Percentiles rank a stretch among this genome's conserved stretches.
Evolutionary conservation across 2,329 filamentous ascomycete genomes (phyloP).

Genomic region (Aspergillus sp.): DNA sequence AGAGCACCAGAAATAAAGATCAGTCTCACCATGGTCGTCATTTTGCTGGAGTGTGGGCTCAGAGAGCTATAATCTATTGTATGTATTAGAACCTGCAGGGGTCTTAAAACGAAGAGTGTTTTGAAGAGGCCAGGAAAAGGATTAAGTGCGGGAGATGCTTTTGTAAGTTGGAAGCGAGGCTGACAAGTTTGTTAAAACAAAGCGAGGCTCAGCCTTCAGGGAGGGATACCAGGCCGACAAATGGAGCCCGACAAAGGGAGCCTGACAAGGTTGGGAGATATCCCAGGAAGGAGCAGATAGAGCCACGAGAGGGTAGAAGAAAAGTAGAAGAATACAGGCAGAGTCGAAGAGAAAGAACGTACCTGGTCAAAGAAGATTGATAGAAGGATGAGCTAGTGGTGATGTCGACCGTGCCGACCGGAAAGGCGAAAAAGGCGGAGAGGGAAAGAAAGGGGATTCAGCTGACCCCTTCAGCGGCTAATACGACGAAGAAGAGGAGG

Average conservation of each 20-base stretch:
- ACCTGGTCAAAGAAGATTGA: constrained; percentile 21
- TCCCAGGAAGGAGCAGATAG: background rate
- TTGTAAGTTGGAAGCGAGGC: constrained; percentile 8
- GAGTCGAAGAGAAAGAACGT: constrained; percentile 11
- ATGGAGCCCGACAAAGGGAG: constrained; percentile 17
- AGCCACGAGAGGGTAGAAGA: background rate
- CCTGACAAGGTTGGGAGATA: background rate
- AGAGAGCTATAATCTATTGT: constrained; percentile 31
- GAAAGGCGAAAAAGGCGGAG: constrained; percentile 29
- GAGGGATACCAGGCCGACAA: constrained; percentile 22
- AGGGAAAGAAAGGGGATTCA: constrained; percentile 24
- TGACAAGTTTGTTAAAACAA: constrained; percentile 10
- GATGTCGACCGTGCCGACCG: constrained; percentile 30
- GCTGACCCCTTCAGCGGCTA: constrained; percentile 22
- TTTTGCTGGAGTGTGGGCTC: constrained; percentile 34
- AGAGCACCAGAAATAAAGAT: background rate
- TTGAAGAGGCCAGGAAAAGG: background rate
- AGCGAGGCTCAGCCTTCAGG: constrained; percentile 23
- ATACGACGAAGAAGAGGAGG: constrained; percentile 1
- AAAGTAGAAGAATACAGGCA: constrained; percentile 1
- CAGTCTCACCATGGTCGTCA: constrained; percentile 45
- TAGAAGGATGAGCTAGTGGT: constrained; percentile 26
- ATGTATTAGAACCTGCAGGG: constrained; percentile 20
- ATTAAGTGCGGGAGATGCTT: background rate
- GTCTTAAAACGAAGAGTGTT: background rate